Evolutionary conservation across 2,329 filamentous ascomycete genomes (phyloP).

Genomic region (Fusarium coicis): DNA sequence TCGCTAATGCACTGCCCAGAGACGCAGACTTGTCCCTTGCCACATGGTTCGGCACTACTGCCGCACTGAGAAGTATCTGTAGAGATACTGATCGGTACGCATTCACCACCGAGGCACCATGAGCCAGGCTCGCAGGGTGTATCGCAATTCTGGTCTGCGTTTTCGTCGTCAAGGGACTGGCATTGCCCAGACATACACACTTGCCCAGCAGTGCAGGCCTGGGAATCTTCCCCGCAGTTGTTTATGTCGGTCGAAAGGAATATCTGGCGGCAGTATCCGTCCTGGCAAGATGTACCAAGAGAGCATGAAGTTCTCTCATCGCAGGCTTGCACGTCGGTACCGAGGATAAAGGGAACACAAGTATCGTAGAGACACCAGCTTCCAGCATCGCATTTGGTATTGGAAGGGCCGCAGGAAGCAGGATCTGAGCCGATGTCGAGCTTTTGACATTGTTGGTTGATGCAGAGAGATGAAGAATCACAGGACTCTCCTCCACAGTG

Average conservation of each 20-base stretch:
- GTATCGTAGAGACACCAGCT: conserved; percentile 32
- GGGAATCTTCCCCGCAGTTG: conserved; percentile 10
- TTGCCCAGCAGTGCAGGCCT: conserved; percentile 21
- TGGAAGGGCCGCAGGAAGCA: conserved; percentile 8
- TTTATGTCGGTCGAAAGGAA: conserved; percentile 21
- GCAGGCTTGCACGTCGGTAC: conserved; percentile 27
- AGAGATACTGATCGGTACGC: conserved; percentile 15
- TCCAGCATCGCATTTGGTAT: conserved; percentile 23
- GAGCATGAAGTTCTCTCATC: conserved; percentile 13
- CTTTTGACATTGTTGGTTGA: conserved; percentile 20
- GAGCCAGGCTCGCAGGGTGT: conserved; percentile 11
- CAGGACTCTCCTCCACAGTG: conserved; percentile 14
- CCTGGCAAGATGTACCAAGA: conserved; percentile 4
- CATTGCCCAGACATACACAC: conserved; percentile 26
- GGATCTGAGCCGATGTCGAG: conserved; percentile 28
- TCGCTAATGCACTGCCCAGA: conserved; percentile 18
- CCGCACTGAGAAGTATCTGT: conserved; percentile 22
- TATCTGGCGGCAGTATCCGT: conserved; percentile 21
- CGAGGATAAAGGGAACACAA: conserved; percentile 30
- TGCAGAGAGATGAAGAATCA: conserved; percentile 19
- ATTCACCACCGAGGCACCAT: conserved; percentile 6
- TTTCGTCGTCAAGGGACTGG: background rate
- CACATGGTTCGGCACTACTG: conserved; percentile 1
- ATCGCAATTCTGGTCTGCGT: conserved; percentile 3
- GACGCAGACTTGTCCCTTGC: conserved; percentile 16